Evolutionary conservation across 2,329 filamentous ascomycete genomes (phyloP), one percentile per base, ranked within the genome.

Genomic region (Seiridium unicorne): DNA sequence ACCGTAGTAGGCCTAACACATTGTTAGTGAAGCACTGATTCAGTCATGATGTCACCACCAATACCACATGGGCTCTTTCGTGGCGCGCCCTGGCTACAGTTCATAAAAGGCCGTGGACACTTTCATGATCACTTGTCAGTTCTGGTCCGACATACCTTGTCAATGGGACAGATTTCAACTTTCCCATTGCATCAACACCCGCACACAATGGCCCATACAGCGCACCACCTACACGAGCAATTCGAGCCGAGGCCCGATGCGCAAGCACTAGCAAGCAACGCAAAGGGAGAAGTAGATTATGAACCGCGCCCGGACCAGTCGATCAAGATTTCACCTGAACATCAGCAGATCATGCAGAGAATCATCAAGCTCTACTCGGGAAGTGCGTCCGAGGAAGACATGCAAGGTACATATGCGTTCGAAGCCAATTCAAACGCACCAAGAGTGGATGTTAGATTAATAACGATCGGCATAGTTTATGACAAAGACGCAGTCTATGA

Each of bases 311-410:
- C 77, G 8, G 62, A 63, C 26, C 59, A 58, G 34, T 63, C 70
- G 1, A 66, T 77, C 34, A 58, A 67, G 9, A 62, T 80, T 3
- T 70, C 73, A 0, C 57, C 72, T 0, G 66, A 72, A 2, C 70
- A 73, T 26, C 68, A 80, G 58, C 65, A 69, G 5, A 81, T 82
- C 46, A 68, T 81, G 3, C 67, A 75, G 32, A 68, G 69, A 3
- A 81, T 82, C 57, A 71, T 71, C 31, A 75, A 72, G 7, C 67
- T 83, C 1, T 83, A 82, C 64, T 76, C 73, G 47, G 78, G 79
- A 26, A 79, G 77, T 57, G 77, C 77, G 4, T 77, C 71, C 58
- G 76, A 82, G 63, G 67, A 78, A 10, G 77, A 83, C 62, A 81
- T 83, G 76, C 68, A 72, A 48, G 49, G 49, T 53, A 53, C 32